A percentile compares a stretch with the other conserved stretches of the same genome.
Conservation (phyloP, 106 monocot genomes). For the Cymbidium sinense region DNA sequence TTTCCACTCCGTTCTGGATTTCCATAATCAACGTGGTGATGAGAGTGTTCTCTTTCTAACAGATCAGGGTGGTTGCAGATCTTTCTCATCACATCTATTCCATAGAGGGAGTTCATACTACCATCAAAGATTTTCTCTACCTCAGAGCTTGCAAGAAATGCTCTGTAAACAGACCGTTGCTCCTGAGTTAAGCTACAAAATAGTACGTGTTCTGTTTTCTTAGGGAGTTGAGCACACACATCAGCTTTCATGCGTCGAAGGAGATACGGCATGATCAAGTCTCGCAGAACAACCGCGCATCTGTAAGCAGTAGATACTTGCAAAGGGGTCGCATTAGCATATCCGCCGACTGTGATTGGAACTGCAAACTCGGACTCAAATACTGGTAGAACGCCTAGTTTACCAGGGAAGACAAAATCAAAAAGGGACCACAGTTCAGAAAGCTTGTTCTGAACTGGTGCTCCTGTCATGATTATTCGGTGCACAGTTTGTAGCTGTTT, state of each 20-base stretch:
- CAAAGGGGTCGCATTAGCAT: constrained; percentile 88
- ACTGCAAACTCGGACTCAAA: constrained; percentile 92
- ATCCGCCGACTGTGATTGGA: constrained; percentile 91
- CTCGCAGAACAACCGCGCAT: constrained; percentile 87
- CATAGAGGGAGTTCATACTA: constrained; percentile 77
- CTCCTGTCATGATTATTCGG: constrained; percentile 94
- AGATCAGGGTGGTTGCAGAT: constrained; percentile 99
- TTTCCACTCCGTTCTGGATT: constrained; percentile 84
- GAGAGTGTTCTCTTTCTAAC: constrained; percentile 77
- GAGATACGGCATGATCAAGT: constrained; percentile 92
- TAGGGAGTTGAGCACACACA: constrained; percentile 84
- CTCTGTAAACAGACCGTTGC: constrained; percentile 63
- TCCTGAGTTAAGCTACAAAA: constrained; percentile 85
- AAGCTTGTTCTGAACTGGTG: constrained; percentile 97
- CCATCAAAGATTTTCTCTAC: constrained; percentile 97
- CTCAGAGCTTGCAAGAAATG: constrained; percentile 94
- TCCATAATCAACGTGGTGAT: constrained; percentile 79
- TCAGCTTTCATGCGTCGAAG: constrained; percentile 93
- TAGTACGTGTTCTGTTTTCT: constrained; percentile 93
- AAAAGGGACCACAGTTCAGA: constrained; percentile 95
- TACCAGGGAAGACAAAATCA: constrained; percentile 98
- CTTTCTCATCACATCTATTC: constrained; percentile 93
- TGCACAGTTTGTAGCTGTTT: constrained; percentile 94
- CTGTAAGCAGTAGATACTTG: constrained; percentile 97
- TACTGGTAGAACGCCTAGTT: constrained; percentile 88